A percentile compares a stretch with the other conserved stretches of the same genome.
phyloP scores from a whole-genome alignment of 257 asterid species.

The Plectranthus barbatus region DNA sequence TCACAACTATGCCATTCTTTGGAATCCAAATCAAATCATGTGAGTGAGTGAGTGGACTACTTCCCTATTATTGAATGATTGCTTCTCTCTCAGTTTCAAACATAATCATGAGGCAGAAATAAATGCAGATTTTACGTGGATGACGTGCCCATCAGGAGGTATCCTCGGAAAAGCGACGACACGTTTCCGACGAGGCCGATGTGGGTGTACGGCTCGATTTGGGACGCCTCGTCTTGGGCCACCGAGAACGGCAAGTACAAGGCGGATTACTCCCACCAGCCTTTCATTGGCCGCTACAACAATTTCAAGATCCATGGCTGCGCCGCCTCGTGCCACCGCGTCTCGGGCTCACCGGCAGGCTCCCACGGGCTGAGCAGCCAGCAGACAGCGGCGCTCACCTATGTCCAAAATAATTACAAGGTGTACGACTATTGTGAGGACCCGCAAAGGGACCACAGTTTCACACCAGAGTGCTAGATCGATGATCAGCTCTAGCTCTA shows the following conservation, averaged over 20 bases:
- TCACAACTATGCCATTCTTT: slow-evolving; percentile 72
- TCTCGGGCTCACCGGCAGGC: slow-evolving; percentile 25
- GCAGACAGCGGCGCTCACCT: slow-evolving; percentile 47
- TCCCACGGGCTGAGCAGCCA: slow-evolving; percentile 46
- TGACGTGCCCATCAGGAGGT: slow-evolving; percentile 78
- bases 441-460: slow-evolving; percentile 35
- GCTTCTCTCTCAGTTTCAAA: too few relatives aligned
- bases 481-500: too few relatives aligned
- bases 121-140: slow-evolving; percentile 82
- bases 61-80: too few relatives aligned
- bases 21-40: slow-evolving; percentile 80
- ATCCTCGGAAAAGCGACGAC: slow-evolving; percentile 54
- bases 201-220: slow-evolving; percentile 74
- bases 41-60: slow-evolving; percentile 32
- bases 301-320: slow-evolving; percentile 50
- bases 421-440: slow-evolving; percentile 70
- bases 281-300: slow-evolving; percentile 53
- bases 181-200: slow-evolving; percentile 75
- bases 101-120: too few relatives aligned
- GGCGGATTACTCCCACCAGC: slow-evolving; percentile 59
- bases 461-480: slow-evolving; percentile 61
- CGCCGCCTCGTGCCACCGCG: slow-evolving; percentile 9
- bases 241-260: slow-evolving; percentile 73
- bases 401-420: slow-evolving; percentile 46
- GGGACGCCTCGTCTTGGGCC: slow-evolving; percentile 99